Evolutionary conservation across 1,139 yeast species (phyloP).

Genomic region (Wickerhamomyces sp.): DNA sequence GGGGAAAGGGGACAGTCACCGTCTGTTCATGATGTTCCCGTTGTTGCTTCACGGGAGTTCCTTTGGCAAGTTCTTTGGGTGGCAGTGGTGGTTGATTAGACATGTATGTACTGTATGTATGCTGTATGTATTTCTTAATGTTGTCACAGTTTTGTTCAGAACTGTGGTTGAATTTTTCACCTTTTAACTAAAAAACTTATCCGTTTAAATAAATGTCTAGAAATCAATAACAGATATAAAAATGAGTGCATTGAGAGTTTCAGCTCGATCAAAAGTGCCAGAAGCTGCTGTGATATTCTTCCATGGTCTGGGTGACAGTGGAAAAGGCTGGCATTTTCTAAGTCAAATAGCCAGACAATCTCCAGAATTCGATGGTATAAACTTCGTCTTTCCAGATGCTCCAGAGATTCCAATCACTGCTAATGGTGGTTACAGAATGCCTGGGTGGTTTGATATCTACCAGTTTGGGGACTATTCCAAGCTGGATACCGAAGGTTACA

Average conservation of each 20-base stretch:
- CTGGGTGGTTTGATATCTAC: constrained; percentile 84
- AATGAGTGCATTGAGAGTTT: constrained; percentile 33
- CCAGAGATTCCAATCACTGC: constrained; percentile 66
- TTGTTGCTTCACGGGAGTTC: too few species aligned
- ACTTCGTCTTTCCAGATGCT: constrained; percentile 86
- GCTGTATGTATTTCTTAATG: too few species aligned
- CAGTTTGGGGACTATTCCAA: constrained; percentile 45
- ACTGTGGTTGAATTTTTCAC: not conserved
- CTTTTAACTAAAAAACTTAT: not conserved
- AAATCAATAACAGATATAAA: not conserved
- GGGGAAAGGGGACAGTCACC: constrained; percentile 15
- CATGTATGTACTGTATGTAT: not conserved
- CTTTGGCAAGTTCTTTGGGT: constrained; percentile 10
- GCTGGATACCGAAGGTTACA: constrained; percentile 64
- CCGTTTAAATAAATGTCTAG: not conserved
- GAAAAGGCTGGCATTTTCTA: constrained; percentile 84
- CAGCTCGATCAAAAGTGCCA: constrained; percentile 35
- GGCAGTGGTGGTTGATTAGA: constrained; percentile 9
- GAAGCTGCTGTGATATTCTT: constrained; percentile 71
- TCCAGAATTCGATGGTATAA: constrained; percentile 53
- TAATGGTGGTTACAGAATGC: constrained; percentile 65
- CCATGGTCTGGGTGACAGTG: constrained; percentile 92
- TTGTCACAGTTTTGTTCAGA: not conserved
- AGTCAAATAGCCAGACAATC: constrained; percentile 44
- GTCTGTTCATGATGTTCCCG: not conserved